Conservation (phyloP, 371 early-diverging fungal genomes). For the Batrachochytrium dendrobatidis region DNA sequence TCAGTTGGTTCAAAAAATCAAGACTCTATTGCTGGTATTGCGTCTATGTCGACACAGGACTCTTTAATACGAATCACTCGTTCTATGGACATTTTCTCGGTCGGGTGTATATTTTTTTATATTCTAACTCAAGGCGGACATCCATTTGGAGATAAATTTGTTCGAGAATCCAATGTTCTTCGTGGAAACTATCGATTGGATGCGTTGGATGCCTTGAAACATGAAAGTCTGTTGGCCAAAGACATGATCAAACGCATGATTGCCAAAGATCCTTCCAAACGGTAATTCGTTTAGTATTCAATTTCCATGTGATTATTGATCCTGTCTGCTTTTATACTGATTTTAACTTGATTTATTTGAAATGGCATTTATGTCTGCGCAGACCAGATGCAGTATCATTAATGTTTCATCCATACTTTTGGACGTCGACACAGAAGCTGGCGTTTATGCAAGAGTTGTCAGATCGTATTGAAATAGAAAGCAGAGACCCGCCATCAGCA, state of each 20-base stretch:
- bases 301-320: too few relatives aligned
- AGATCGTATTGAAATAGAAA: conserved; percentile 87
- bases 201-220: conserved; percentile 59
- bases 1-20: too few relatives aligned
- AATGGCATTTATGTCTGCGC: too few relatives aligned
- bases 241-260: conserved; percentile 90
- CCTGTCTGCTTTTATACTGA: too few relatives aligned
- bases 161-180: conserved; percentile 81
- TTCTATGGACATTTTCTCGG: conserved; percentile 90
- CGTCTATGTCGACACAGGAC: not conserved
- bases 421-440: conserved; percentile 74
- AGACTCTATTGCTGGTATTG: not conserved
- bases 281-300: conserved; percentile 24
- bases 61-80: conserved; percentile 62
- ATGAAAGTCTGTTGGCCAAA: conserved; percentile 72
- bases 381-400: conserved; percentile 69
- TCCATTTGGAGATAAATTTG: conserved; percentile 88
- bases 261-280: conserved; percentile 58
- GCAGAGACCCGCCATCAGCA: conserved; percentile 55
- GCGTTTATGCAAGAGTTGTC: conserved; percentile 90
- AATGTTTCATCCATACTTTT: conserved; percentile 90
- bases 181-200: conserved; percentile 60
- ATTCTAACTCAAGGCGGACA: conserved; percentile 83
- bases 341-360: not conserved
- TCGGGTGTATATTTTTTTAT: conserved; percentile 92